Base-by-base conservation (phyloP, 352 stramenopile species). In the Globisporangium spiculum region DNA sequence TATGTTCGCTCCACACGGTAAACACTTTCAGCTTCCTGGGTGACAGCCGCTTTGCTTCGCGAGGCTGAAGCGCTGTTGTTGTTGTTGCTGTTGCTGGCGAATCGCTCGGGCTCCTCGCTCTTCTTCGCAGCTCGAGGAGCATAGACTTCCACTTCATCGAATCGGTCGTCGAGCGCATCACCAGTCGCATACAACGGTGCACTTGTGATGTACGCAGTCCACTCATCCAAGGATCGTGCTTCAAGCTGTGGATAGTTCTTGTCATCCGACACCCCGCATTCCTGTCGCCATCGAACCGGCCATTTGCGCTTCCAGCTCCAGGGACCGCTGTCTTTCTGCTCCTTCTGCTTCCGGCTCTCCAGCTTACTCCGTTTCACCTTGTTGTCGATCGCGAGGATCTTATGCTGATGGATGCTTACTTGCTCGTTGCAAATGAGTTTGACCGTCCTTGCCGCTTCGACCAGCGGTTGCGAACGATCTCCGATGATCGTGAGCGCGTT, bases 401-500 rank as follows among this genome's bases (percentile, higher is more conserved):
- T 90, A 34, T 79, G 69, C 38, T 83, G 74, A 62, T 93, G 81
- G 36, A 91, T 92, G 26, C 74, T 74, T 61, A 92, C 76, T 69
- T 96, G 88, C 67, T 96, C 86, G 34, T 84, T 79, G 60, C 85
- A 86, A 44, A 94, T 91, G 8, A 92, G 86, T 63, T 78, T 84
- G 61, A 96, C 50, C 20, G 84, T 93, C 66, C 73, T 81, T 6
- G 83, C 86, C 22, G 84, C 84, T 72, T 94, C 86, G 9, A 81
- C 71, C n/a, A 96, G 46, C 8, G 86, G 86, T 30, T 76, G 65
- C 3, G 88, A 93, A 3, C 81, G 78, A 52, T 81, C 76, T 4
- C 71, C 73, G 27, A 96, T 83, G 34, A 92, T 75, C 32, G 79
- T 76, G 4, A 93, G 70, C 2, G 88, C 86, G 66, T 89, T 80